A percentile compares a stretch with the other conserved stretches of the same genome.
Evolutionary conservation across 495 filamentous ascomycete species (phyloP).

Genomic region (Pyrenopolyporus hunteri): DNA sequence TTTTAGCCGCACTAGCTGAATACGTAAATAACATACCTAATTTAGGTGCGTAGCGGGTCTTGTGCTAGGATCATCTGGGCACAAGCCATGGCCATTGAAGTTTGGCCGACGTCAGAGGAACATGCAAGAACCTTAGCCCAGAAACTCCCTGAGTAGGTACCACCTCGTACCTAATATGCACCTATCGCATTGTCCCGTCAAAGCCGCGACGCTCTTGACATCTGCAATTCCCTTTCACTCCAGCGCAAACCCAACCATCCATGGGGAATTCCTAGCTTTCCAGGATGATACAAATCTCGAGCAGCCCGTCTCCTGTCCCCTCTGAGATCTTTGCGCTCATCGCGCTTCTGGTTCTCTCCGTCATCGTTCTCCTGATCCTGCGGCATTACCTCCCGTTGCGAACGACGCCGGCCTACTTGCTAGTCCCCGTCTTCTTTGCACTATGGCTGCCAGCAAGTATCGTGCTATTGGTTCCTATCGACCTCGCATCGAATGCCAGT

Average conservation of each 20-base stretch:
- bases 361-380: constrained; percentile 79
- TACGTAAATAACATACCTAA: too few species aligned
- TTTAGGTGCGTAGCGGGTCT: too few species aligned
- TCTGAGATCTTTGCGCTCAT: constrained; percentile 76
- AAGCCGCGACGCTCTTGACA: constrained; percentile 1
- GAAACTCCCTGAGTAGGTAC: too few species aligned
- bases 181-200: constrained; percentile 2
- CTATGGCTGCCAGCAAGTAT: constrained; percentile 91
- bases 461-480: constrained; percentile 93
- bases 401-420: constrained; percentile 86
- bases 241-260: constrained; percentile 2
- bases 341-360: constrained; percentile 72
- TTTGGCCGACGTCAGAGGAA: constrained; percentile 28
- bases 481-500: constrained; percentile 83
- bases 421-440: constrained; percentile 90
- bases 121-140: background rate
- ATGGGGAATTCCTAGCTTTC: constrained; percentile 17
- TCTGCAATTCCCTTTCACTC: constrained; percentile 22
- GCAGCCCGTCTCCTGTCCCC: constrained; percentile 56
- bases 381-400: constrained; percentile 89
- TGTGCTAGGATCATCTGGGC: too few species aligned
- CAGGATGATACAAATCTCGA: constrained; percentile 44
- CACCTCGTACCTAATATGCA: background rate
- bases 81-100: constrained; percentile 9
- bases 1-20: background rate